Base-by-base conservation (phyloP, 2,329 filamentous ascomycete genomes). In the Trichocomaceae sp. region DNA sequence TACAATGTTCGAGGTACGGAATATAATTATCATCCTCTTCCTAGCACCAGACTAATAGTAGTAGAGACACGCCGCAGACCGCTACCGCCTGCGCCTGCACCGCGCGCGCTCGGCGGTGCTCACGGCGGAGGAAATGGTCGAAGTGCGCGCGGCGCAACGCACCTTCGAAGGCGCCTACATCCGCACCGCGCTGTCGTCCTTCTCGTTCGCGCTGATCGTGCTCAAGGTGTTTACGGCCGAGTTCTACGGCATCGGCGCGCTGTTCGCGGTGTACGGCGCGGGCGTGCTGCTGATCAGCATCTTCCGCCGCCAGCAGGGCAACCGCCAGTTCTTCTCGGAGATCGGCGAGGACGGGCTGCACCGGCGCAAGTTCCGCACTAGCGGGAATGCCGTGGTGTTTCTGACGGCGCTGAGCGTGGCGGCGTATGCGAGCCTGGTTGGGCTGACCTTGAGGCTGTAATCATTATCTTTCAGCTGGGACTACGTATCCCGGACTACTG, bases 91-190 rank as follows among this genome's bases (percentile, higher is more conserved):
- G 50, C 87, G 90, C 58, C 78, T 88, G 60, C 91, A 96, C 73
- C 85, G 90, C 52, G 90, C 91, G 45, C 83, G 87, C 58, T 91
- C 87, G 22, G 87, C 95, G 31, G 78, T 93, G 22, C 79, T 96
- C 57, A 95, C 90, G 3, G 78, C 84, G 22, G 80, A 87, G 62
- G 92, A 96, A 72, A 85, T 99, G 44, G 88, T 96, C 60, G 93
- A 97, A 74, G 87, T 97, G 61, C 88, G 93, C 60, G 93, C 93
- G 12, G 89, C 92, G 10, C 93, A 99, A 70, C 84, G 93, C 53
- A 99, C 93, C 1, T 99, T 97, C 64, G 93, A 99, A 73, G 93
- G 93, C 20, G 93, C 93, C 20, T 99, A 97, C 73, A 87, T 96
- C 66, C 88, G 93, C 58, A 99, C 93, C 0, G 91, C 92, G 2